Evolutionary conservation across 371 early-diverging fungal species (phyloP).

Genomic region (Thermomucor indicae-seudaticae): DNA sequence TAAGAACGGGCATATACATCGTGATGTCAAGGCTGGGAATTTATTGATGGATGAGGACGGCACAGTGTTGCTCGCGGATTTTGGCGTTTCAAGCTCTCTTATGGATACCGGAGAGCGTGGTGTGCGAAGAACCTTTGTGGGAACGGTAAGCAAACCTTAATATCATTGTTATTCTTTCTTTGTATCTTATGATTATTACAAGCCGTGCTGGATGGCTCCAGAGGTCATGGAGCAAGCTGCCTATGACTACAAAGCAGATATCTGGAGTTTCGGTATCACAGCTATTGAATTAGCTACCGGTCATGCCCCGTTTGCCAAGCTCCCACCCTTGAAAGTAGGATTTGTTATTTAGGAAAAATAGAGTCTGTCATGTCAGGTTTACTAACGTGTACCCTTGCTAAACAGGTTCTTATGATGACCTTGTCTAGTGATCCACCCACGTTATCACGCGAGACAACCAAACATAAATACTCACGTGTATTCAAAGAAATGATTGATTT

Average conservation of each 20-base stretch:
- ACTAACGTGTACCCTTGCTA: slow-evolving; percentile 59
- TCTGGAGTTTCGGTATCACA: slow-evolving; percentile 87
- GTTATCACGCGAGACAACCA: slow-evolving; percentile 67
- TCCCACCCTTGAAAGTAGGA: slow-evolving; percentile 70
- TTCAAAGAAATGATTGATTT: slow-evolving; percentile 86
- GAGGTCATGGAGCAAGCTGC: slow-evolving; percentile 64
- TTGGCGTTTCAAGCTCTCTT: slow-evolving; percentile 80
- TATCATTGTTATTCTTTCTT: not conserved
- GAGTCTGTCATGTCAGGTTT: slow-evolving; percentile 88
- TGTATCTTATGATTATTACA: slow-evolving; percentile 71
- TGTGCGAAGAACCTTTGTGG: slow-evolving; percentile 71
- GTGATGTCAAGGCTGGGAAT: slow-evolving; percentile 91
- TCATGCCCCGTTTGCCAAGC: slow-evolving; percentile 85
- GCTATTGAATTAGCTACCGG: slow-evolving; percentile 80
- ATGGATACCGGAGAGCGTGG: slow-evolving; percentile 72
- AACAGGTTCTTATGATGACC: slow-evolving; percentile 75
- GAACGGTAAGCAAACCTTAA: slow-evolving; percentile 26
- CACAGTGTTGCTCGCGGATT: slow-evolving; percentile 83
- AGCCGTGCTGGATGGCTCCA: slow-evolving; percentile 84
- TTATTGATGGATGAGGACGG: slow-evolving; percentile 81
- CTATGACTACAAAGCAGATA: slow-evolving; percentile 82
- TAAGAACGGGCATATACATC: slow-evolving; percentile 82
- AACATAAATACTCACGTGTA: slow-evolving; percentile 67
- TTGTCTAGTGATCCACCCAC: slow-evolving; percentile 88
- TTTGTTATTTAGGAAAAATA: slow-evolving; percentile 56